Conservation (phyloP, 768 basidiomycete species). For the Podaxis pistillaris region DNA sequence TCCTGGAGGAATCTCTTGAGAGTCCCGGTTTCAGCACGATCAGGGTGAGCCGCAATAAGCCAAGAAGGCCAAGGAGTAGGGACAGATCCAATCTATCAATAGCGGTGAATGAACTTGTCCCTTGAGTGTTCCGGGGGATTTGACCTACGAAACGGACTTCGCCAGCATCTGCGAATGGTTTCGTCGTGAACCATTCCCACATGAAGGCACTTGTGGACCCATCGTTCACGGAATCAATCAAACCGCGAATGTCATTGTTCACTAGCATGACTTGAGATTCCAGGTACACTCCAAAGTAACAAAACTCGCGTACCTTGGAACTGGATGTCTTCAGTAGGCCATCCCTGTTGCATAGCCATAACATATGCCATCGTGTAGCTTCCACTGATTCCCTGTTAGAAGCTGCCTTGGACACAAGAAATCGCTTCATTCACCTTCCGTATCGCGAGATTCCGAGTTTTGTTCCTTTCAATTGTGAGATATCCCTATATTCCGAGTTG, state of each 20-base stretch:
- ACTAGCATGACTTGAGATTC: constrained; percentile 38
- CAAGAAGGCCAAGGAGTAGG: constrained; percentile 98
- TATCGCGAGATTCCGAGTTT: constrained; percentile 86
- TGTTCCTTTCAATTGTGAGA: constrained; percentile 75
- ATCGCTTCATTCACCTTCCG: constrained; percentile 59
- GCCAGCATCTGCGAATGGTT: constrained; percentile 73
- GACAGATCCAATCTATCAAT: constrained; percentile 70
- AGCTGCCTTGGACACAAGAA: neutral
- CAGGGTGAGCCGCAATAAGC: constrained; percentile 84
- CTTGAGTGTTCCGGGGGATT: neutral
- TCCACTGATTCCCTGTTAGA: constrained; percentile 47
- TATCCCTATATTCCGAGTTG: constrained; percentile 63
- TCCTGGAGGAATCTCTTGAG: constrained; percentile 59
- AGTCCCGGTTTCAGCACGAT: constrained; percentile 49
- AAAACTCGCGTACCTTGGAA: constrained; percentile 59
- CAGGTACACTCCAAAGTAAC: neutral
- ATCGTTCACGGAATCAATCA: constrained; percentile 86
- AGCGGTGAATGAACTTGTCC: neutral
- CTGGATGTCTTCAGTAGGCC: constrained; percentile 59
- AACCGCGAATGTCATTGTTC: constrained; percentile 76
- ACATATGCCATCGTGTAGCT: constrained; percentile 96
- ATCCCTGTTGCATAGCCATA: constrained; percentile 86
- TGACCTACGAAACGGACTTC: constrained; percentile 78
- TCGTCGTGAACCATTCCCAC: constrained; percentile 90
- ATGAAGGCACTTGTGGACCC: constrained; percentile 88